Conservation (phyloP, 192 early-diverging fungal species). For the Lobosporangium transversale region DNA sequence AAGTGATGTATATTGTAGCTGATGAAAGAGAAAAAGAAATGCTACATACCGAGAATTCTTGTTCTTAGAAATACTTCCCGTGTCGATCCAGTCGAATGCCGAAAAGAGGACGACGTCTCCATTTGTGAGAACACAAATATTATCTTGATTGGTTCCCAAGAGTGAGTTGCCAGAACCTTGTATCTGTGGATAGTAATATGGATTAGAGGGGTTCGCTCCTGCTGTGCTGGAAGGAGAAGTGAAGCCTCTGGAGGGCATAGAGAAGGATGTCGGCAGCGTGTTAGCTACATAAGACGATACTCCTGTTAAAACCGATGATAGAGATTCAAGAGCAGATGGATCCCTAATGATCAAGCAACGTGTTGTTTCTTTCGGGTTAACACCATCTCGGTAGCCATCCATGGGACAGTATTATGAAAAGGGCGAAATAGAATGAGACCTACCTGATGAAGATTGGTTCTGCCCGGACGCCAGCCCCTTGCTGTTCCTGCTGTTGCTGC, state of each 20-base stretch:
- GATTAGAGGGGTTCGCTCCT: constrained; percentile 11
- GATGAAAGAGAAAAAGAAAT: neutral
- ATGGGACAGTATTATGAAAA: no score
- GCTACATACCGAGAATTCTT: constrained; percentile 28
- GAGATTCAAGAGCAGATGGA: constrained; percentile 67
- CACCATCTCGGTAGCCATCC: no score
- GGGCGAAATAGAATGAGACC: neutral
- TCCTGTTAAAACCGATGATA: constrained; percentile 69
- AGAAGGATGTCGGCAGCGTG: constrained; percentile 62
- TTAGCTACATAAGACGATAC: constrained; percentile 72
- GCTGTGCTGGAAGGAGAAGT: constrained; percentile 32
- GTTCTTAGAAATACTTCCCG: constrained; percentile 13
- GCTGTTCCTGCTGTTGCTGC: constrained; percentile 14
- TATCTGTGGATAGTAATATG: constrained; percentile 27
- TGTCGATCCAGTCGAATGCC: constrained; percentile 48
- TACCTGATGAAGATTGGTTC: constrained; percentile 63
- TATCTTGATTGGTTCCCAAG: constrained; percentile 35
- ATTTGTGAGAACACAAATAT: constrained; percentile 30
- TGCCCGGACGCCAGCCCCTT: constrained; percentile 51
- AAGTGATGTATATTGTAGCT: neutral
- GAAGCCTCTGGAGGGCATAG: constrained; percentile 38
- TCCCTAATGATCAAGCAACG: constrained; percentile 49
- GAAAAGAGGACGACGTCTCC: constrained; percentile 46
- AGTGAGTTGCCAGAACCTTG: constrained; percentile 30
- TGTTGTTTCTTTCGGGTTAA: no score